Conservation (phyloP, 352 stramenopile genomes). For the Phytophthora brassicae region DNA sequence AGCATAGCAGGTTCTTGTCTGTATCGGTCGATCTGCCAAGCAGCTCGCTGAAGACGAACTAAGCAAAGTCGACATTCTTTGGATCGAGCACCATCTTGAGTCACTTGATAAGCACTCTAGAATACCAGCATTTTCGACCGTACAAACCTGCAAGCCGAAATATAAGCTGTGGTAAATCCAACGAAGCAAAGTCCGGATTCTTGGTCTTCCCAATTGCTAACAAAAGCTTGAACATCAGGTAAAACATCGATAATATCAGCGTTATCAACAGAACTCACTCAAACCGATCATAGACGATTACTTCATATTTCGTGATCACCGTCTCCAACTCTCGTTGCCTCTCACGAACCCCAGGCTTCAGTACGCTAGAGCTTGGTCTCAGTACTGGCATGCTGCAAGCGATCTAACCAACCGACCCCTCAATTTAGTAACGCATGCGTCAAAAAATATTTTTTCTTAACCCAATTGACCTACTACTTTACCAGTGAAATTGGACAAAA, state of each 20-base stretch:
- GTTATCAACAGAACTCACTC: neutral
- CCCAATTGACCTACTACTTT: slow-evolving; percentile 30
- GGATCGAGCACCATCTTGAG: neutral
- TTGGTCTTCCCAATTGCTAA: slow-evolving; percentile 32
- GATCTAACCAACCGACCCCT: neutral
- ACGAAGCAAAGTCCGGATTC: slow-evolving; percentile 51
- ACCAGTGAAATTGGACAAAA: slow-evolving; percentile 31
- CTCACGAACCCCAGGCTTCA: slow-evolving; percentile 27
- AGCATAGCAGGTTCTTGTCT: neutral
- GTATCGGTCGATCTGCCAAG: slow-evolving; percentile 26
- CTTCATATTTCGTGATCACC: slow-evolving; percentile 50
- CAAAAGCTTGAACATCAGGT: slow-evolving; percentile 42
- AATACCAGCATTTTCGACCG: neutral
- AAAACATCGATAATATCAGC: neutral
- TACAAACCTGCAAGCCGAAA: slow-evolving; percentile 42
- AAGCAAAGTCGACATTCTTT: slow-evolving; percentile 29
- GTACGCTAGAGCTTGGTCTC: slow-evolving; percentile 18
- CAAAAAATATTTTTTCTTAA: too few species aligned
- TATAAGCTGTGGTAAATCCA: slow-evolving; percentile 38
- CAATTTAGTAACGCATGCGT: too few species aligned
- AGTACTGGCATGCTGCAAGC: slow-evolving; percentile 4
- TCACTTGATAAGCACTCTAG: neutral
- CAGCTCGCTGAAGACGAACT: slow-evolving; percentile 33
- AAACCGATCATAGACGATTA: neutral
- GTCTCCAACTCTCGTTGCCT: slow-evolving; percentile 33